These are phyloP conservation scores for Lactarius indigo DNA, from an alignment of 768 basidiomycete species.

Conservation along the genomic window DNA sequence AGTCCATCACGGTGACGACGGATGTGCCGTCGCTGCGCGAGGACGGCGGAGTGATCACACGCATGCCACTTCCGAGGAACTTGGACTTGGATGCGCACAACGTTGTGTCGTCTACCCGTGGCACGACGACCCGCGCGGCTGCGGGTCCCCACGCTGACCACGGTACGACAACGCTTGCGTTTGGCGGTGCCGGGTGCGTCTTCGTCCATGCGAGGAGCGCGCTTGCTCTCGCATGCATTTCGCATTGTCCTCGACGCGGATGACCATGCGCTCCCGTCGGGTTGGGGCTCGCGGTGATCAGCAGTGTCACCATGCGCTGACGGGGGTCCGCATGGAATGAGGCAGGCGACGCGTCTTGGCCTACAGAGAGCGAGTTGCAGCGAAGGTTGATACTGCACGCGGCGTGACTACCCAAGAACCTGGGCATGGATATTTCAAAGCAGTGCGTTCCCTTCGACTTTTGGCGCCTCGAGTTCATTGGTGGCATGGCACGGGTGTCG, in stretches of 20 bases:
- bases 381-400: background rate
- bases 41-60: background rate
- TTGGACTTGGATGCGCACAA: constrained; percentile 2
- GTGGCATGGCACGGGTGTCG: constrained; percentile 11
- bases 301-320: constrained; percentile 2
- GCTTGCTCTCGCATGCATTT: constrained; percentile 2
- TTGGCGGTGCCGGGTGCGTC: constrained; percentile 7
- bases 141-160: constrained; percentile 5
- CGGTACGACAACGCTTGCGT: constrained; percentile 9
- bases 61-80: constrained; percentile 10
- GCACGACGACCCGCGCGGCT: background rate
- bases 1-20: constrained; percentile 5
- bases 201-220: constrained; percentile 9
- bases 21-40: background rate
- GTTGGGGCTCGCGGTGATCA: background rate
- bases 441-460: constrained; percentile 16
- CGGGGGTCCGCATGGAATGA: background rate
- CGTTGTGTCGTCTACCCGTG: background rate
- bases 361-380: background rate
- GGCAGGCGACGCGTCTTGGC: background rate
- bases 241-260: background rate
- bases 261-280: background rate
- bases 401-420: background rate
- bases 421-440: constrained; percentile 5
- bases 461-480: background rate